Conservation (phyloP, 345 rosid genomes). For the Hibiscus mutabilis region DNA sequence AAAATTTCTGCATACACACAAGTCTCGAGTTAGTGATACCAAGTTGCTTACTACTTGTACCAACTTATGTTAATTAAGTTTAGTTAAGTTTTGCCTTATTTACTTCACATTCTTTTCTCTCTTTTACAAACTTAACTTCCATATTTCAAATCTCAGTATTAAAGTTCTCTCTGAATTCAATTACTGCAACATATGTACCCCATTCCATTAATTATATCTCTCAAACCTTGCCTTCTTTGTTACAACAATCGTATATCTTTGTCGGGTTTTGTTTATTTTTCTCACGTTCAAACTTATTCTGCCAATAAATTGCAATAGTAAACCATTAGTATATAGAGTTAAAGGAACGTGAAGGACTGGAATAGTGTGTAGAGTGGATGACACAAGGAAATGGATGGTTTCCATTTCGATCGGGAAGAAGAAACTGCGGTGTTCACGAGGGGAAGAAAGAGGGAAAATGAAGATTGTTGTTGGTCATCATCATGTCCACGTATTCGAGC, state of each 20-base stretch:
- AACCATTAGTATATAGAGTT: background rate
- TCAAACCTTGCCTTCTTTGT: background rate
- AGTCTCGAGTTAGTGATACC: too few species aligned
- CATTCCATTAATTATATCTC: background rate
- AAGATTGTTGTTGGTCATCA: conserved; percentile 27
- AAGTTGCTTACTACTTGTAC: too few species aligned
- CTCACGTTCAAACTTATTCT: background rate
- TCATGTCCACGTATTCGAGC: conserved; percentile 15
- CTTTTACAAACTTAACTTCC: too few species aligned
- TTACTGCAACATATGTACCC: background rate
- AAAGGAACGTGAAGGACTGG: conserved; percentile 22
- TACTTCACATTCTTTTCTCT: conserved; percentile 17
- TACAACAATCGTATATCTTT: background rate
- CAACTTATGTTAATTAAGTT: too few species aligned
- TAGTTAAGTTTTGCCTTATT: conserved; percentile 24
- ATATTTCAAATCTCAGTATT: background rate
- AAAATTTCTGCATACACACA: too few species aligned
- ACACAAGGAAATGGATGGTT: conserved; percentile 36
- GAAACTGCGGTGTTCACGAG: conserved; percentile 2
- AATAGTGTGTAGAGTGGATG: conserved; percentile 14
- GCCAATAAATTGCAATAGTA: background rate
- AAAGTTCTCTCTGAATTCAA: background rate
- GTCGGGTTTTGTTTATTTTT: conserved; percentile 4
- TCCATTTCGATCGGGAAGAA: conserved; percentile 23
- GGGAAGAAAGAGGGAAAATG: conserved; percentile 23